phyloP scores from a whole-genome alignment of 768 basidiomycete species.

The Tylopilus plumbeoviolaceoides region DNA sequence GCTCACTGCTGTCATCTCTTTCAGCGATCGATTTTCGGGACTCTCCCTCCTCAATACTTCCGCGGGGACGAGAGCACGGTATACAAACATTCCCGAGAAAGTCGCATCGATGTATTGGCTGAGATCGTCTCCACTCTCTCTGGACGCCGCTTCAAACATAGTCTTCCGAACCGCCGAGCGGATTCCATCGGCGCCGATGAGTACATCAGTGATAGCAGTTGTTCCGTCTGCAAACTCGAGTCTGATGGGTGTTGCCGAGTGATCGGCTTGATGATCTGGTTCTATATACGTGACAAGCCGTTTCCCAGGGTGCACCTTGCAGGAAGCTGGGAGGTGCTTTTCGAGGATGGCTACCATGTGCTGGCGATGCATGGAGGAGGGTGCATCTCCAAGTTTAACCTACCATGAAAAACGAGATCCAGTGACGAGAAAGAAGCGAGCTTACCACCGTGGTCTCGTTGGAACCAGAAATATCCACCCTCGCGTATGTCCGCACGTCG shows the following conservation, averaged over 20 bases:
- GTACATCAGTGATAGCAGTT: slow-evolving; percentile 33
- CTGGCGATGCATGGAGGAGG: slow-evolving; percentile 19
- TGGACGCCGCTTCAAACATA: slow-evolving; percentile 19
- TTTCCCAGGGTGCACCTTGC: slow-evolving; percentile 15
- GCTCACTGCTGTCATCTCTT: slow-evolving; percentile 21
- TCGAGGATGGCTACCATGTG: slow-evolving; percentile 17
- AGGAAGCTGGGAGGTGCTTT: slow-evolving; percentile 14
- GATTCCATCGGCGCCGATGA: slow-evolving; percentile 47
- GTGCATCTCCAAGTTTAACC: slow-evolving; percentile 1
- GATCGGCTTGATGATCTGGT: slow-evolving; percentile 7
- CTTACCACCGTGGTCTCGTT: slow-evolving; percentile 24
- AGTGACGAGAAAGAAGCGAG: not conserved
- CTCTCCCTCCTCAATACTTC: slow-evolving; percentile 24
- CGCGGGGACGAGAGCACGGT: slow-evolving; percentile 36
- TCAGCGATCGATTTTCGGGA: slow-evolving; percentile 24
- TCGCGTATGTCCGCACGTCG: slow-evolving; percentile 29
- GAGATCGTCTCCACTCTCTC: not conserved
- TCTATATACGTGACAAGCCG: slow-evolving; percentile 17
- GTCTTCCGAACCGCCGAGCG: slow-evolving; percentile 23
- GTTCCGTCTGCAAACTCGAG: slow-evolving; percentile 15
- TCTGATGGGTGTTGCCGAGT: slow-evolving; percentile 3
- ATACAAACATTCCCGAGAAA: slow-evolving; percentile 40
- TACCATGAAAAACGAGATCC: not conserved
- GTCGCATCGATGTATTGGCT: slow-evolving; percentile 24
- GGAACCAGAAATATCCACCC: slow-evolving; percentile 28